A percentile compares a stretch with the other conserved stretches of the same genome.
Conservation (phyloP, 1,284 basidiomycete species). For the Phylloboletellus chloephorus region DNA sequence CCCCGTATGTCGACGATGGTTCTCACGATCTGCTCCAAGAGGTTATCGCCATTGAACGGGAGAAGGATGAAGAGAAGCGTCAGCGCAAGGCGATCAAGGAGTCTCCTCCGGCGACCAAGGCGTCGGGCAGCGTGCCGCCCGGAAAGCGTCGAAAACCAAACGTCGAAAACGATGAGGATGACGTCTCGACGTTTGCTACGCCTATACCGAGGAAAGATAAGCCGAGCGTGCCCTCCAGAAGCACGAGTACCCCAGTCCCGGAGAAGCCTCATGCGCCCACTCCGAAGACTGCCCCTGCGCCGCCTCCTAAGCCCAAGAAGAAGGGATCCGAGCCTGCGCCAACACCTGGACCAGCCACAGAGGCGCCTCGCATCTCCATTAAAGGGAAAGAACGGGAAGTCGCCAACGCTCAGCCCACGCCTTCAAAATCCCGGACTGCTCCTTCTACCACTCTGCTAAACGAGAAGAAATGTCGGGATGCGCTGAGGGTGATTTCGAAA, state of each 20-base stretch:
- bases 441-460: conserved; percentile 52
- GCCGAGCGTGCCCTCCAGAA: conserved; percentile 24
- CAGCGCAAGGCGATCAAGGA: conserved; percentile 33
- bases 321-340: conserved; percentile 34
- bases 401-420: conserved; percentile 27
- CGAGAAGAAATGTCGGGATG: conserved; percentile 73
- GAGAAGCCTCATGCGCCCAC: conserved; percentile 24
- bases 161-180: conserved; percentile 47
- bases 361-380: conserved; percentile 36
- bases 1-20: conserved; percentile 66
- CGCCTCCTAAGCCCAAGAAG: conserved; percentile 38
- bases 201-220: conserved; percentile 59
- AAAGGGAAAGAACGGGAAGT: conserved; percentile 68
- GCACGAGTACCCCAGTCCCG: conserved; percentile 20
- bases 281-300: conserved; percentile 27
- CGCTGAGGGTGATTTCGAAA: conserved; percentile 64
- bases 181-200: conserved; percentile 53
- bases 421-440: conserved; percentile 43
- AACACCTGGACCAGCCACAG: conserved; percentile 27
- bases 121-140: conserved; percentile 33
- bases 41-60: conserved; percentile 72
- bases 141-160: conserved; percentile 55
- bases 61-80: conserved; percentile 47
- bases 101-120: conserved; percentile 29
- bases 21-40: conserved; percentile 74